Conservation (phyloP, 2,329 filamentous ascomycete species). For the Colletotrichum echinochloae region DNA sequence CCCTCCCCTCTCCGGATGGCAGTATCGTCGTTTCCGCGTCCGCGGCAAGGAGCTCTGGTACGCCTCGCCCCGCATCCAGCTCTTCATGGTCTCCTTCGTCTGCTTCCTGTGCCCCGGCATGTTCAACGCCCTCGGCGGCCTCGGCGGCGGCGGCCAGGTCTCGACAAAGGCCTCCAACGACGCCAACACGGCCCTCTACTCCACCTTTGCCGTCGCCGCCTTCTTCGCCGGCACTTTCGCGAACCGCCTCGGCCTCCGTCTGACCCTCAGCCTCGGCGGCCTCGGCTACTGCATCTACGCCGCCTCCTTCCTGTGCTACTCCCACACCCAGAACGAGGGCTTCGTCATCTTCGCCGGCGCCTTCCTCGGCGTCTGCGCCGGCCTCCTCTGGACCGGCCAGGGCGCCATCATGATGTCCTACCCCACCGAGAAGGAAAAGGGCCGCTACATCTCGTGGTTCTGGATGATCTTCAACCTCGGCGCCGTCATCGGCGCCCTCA, state of each 20-base stretch:
- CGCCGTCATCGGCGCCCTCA: slow-evolving; percentile 84
- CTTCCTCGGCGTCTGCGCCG: slow-evolving; percentile 81
- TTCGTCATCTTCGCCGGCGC: slow-evolving; percentile 84
- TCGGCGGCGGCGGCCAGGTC: slow-evolving; percentile 73
- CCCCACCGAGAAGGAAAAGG: slow-evolving; percentile 83
- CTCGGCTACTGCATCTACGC: slow-evolving; percentile 83
- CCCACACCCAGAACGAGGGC: slow-evolving; percentile 73
- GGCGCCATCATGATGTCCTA: slow-evolving; percentile 93
- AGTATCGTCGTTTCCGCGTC: slow-evolving; percentile 72
- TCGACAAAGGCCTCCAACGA: slow-evolving; percentile 69
- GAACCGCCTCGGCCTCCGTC: slow-evolving; percentile 79
- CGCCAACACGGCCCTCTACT: slow-evolving; percentile 78
- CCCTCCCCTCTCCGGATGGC: slow-evolving; percentile 68
- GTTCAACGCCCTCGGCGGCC: slow-evolving; percentile 75
- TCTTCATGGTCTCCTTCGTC: slow-evolving; percentile 71
- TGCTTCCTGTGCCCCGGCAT: slow-evolving; percentile 77
- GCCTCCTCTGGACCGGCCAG: slow-evolving; percentile 85
- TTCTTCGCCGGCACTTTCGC: slow-evolving; percentile 82
- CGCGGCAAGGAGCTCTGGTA: slow-evolving; percentile 72
- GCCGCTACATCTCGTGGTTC: slow-evolving; percentile 89
- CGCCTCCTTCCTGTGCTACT: slow-evolving; percentile 76
- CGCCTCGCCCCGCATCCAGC: slow-evolving; percentile 78
- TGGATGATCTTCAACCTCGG: slow-evolving; percentile 97
- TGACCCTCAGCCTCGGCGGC: slow-evolving; percentile 77
- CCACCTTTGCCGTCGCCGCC: slow-evolving; percentile 75